Conservation (phyloP, 495 filamentous ascomycete genomes). For the Letharia lupina region DNA sequence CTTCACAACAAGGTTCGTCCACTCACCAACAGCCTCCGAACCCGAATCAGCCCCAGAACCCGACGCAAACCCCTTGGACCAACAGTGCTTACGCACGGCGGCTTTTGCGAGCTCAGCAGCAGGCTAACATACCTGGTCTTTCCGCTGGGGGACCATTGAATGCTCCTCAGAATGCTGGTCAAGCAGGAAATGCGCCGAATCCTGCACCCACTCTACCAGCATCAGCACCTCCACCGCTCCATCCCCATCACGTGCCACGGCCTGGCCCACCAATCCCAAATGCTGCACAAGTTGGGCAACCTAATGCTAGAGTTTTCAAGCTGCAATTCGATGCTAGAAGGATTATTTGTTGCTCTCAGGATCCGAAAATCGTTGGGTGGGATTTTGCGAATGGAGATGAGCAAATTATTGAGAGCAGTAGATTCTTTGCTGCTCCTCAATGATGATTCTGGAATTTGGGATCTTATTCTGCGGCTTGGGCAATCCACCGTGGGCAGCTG, state of each 20-base stretch:
- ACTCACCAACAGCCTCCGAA: constrained; percentile 1
- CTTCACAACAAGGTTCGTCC: not conserved
- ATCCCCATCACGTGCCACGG: constrained; percentile 8
- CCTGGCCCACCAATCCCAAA: constrained; percentile 8
- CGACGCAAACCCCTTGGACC: constrained; percentile 1
- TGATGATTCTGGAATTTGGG: not conserved
- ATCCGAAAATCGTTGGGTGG: constrained; percentile 90
- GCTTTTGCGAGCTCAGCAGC: constrained; percentile 15
- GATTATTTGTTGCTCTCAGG: constrained; percentile 89
- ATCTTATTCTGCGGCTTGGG: not conserved
- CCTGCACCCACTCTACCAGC: constrained; percentile 18
- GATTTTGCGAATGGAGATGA: constrained; percentile 90
- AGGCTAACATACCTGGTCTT: not conserved
- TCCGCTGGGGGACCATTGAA: not conserved
- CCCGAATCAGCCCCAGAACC: not conserved
- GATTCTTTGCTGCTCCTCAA: constrained; percentile 52
- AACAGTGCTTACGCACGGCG: constrained; percentile 1
- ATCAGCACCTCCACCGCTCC: constrained; percentile 6
- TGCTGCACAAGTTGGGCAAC: constrained; percentile 27
- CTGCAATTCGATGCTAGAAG: constrained; percentile 90
- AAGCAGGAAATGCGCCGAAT: not conserved
- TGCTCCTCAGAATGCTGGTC: not conserved
- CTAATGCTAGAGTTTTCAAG: constrained; percentile 80
- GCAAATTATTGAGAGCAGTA: constrained; percentile 69
- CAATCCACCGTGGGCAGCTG: not conserved